Base-by-base conservation (phyloP, 805 yeast species). In the Yarrowia bubula region DNA sequence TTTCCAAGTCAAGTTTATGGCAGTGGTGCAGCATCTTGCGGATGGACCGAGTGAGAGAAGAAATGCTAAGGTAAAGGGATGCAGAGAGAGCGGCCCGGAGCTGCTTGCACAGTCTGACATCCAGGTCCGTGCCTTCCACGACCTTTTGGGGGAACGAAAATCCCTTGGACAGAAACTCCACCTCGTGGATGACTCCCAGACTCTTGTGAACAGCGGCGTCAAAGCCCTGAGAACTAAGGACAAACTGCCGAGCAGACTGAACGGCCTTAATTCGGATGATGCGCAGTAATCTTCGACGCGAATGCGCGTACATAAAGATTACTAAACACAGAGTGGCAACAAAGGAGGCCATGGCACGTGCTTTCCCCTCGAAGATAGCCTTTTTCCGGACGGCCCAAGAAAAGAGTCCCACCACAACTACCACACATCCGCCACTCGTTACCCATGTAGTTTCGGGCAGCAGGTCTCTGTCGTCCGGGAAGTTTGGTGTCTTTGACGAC, bases 381-480 rank as follows among this genome's bases (percentile, higher is more conserved):
- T 65, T 64, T 18, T 48, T 47, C 10, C 65, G 44, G 32, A 61
- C 60, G 46, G 68, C 68, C 75, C 76, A 75, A 8, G 74, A 67
- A 8, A 77, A 66, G 31, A 76, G 67, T 32, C 73, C 71, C 7
- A 73, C 74, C 8, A 77, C 68, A 1, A 74, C 75, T 14, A 75
- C 69, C 11, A 77, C 66, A 43, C 75, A 72, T 15, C 78, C 78
- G 15, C 78, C 77, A 14, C 77, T 75, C 13, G 78, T 75, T 0
- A 68, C 73, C 72, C 74, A 72, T 60, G 69, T 70, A 42, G 67
- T 65, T 17, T 65, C 48, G 4, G 66, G 65, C 68, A 67, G 66
- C 4, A 70, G 70, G 22, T 67, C 66, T n/a, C 50, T 28, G 39
- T 39, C 65, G 51, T 39, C 51, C 58, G 22, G 66, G 51, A 65